phyloP scores from a whole-genome alignment of 2,329 filamentous ascomycete species.

The Davidsoniella neocaledoniae region DNA sequence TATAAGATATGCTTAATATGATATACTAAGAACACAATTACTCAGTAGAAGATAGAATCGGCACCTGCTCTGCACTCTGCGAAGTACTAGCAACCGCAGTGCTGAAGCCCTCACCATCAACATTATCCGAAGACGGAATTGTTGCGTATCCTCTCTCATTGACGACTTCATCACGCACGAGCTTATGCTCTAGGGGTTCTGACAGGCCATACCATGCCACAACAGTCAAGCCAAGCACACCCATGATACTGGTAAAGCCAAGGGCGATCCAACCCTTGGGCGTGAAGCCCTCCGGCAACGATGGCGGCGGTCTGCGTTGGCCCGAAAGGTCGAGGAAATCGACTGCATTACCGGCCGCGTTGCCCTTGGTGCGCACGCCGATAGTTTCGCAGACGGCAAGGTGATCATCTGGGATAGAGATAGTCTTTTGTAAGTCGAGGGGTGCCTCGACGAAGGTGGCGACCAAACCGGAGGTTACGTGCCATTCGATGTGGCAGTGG shows the following conservation, averaged over 20 bases:
- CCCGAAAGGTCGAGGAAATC: conserved; percentile 47
- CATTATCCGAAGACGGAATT: not conserved
- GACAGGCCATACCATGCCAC: conserved; percentile 34
- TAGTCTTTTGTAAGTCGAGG: conserved; percentile 39
- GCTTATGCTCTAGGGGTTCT: conserved; percentile 5
- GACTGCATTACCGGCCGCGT: conserved; percentile 55
- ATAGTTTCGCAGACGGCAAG: conserved; percentile 38
- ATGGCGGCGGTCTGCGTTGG: conserved; percentile 36
- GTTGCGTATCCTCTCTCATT: conserved; percentile 11
- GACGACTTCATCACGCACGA: not conserved
- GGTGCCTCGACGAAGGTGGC: conserved; percentile 49
- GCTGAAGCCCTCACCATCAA: not conserved
- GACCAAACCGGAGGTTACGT: conserved; percentile 48
- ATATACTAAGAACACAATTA: not conserved
- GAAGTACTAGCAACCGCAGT: not conserved
- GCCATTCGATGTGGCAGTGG: conserved; percentile 73
- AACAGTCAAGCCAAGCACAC: conserved; percentile 48
- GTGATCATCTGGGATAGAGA: conserved; percentile 44
- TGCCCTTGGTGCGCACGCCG: conserved; percentile 39
- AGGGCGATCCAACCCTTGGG: conserved; percentile 55
- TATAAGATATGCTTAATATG: not conserved
- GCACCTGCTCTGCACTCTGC: not conserved
- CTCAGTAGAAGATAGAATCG: not conserved
- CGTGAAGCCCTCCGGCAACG: conserved; percentile 54
- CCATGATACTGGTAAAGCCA: conserved; percentile 53